Evolutionary conservation across 371 early-diverging fungal genomes (phyloP), one percentile per base, ranked within the genome.

Genomic region (Lichtheimia ramosa): DNA sequence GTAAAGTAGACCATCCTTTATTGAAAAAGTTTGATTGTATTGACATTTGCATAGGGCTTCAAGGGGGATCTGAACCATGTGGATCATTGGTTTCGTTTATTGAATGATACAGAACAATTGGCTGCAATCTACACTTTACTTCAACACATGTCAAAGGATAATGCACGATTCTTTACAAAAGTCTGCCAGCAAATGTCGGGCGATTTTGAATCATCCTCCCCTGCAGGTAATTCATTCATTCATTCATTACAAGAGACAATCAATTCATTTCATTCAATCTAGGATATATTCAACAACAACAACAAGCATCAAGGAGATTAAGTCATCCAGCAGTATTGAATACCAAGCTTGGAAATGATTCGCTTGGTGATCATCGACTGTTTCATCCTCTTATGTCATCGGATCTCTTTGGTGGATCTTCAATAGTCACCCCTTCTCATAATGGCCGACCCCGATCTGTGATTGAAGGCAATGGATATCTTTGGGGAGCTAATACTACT

Each of bases 21-120:
- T n/a, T n/a, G n/a, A n/a, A n/a, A n/a, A n/a, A n/a, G n/a, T n/a
- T n/a, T n/a, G n/a, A n/a, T n/a, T n/a, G n/a, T n/a, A 23, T 4
- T 15, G 7, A 23, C 13, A 43, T 6, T 46, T n/a, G 25, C 42
- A 42, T 54, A 90, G 58, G 84, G 84, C 61, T 96, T 95, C 69
- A 86, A 89, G 62, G 94, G 94, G 56, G 96, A 97, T 69, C 81
- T 97, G 55, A 82, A 85, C 28, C 93, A 94, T 52, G 93, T 97
- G 28, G 95, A 96, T 69, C 90, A 95, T 61, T 97, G 97, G 97
- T 96, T 96, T 79, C 75, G 83, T 2, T 93, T 90, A 27, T 76
- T 96, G 51, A 83, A 89, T 2, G 95, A 95, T 59, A 88, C 94
- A 28, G 96, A 97, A 73, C 78, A 93, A 48, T 96, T 95, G 6